Evolutionary conservation across 768 basidiomycete species (phyloP), one percentile per base, ranked within the genome.

Genomic region (Amanita pallidorosea): DNA sequence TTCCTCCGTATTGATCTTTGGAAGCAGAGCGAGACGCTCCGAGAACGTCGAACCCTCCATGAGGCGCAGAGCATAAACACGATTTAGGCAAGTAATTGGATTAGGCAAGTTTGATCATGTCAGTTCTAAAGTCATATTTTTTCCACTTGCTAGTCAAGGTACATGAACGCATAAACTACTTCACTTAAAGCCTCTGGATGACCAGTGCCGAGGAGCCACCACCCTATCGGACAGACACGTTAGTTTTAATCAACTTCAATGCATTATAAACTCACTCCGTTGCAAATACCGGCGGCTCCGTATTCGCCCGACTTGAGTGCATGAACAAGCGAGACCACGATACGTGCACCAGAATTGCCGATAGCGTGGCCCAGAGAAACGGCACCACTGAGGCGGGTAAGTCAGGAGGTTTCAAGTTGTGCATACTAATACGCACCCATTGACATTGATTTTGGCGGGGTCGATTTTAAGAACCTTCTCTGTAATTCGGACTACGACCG

Each of bases 321-420:
- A 63, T 97, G 93, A 4, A 90, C 73, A 17, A 98, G 78, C 5
- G 95, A 88, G 23, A 98, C 94, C 45, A 97, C 75, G 68, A 98
- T 97, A 46, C 95, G 85, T 43, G 88, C 80, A 17, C 95, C 95
- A 35, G 92, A 96, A 68, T 90, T 97, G 53, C 95, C 95, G 63
- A 98, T 91, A 40, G 95, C 91, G 65, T 97, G 86, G 29, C 94
- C 94, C 45, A 97, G 83, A 49, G 95, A 88, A 56, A 98, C 95
- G 45, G 91, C 95, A 67, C 95, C 95, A 66, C 94, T 95, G 57
- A 60, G 34, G 61, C 50, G 43, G 37, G 41, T 15, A 13, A 33
- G 33, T 42, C 48, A 56, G 48, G 20, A 50, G 41, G 38, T 22
- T 33, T 38, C 51, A 7, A 54, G 38, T 13, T 34, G 49, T 38